A percentile compares a stretch with the other conserved stretches of the same genome.
These are phyloP conservation scores for Zancudomyces culisetae DNA, from an alignment of 371 early-diverging fungal species.

Conservation along the genomic window DNA sequence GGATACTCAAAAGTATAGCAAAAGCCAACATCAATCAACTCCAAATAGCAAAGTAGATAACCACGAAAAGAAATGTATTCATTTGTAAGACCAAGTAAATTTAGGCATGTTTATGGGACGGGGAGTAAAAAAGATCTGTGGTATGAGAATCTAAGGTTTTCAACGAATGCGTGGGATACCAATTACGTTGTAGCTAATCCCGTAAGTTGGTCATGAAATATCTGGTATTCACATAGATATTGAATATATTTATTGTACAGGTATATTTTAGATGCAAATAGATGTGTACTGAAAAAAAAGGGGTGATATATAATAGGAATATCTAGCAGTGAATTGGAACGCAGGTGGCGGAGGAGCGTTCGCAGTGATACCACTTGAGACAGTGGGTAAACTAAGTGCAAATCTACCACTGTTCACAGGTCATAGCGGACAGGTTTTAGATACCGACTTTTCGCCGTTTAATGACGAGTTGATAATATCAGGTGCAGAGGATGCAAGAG, in stretches of 20 bases:
- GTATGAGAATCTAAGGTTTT: slow-evolving; percentile 86
- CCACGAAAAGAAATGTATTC: slow-evolving; percentile 15
- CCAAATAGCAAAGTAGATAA: too few species aligned
- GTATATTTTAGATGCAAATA: not conserved
- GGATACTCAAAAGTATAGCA: too few species aligned
- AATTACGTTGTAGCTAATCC: slow-evolving; percentile 89
- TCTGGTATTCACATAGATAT: not conserved
- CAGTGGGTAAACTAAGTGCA: slow-evolving; percentile 60
- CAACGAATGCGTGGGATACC: slow-evolving; percentile 89
- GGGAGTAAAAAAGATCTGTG: slow-evolving; percentile 71
- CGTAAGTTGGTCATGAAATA: slow-evolving; percentile 6
- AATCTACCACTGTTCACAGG: slow-evolving; percentile 75
- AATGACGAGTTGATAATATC: slow-evolving; percentile 84
- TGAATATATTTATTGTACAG: not conserved
- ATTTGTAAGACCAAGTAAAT: slow-evolving; percentile 26
- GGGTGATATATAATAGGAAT: slow-evolving; percentile 16
- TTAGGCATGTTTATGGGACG: slow-evolving; percentile 86
- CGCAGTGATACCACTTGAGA: slow-evolving; percentile 69
- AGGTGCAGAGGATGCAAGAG: slow-evolving; percentile 82
- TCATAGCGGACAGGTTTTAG: slow-evolving; percentile 84
- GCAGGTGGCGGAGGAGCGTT: slow-evolving; percentile 94
- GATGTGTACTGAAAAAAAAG: not conserved
- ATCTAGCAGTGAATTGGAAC: slow-evolving; percentile 87
- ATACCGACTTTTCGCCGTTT: slow-evolving; percentile 95
- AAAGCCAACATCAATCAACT: too few species aligned